phyloP scores from a whole-genome alignment of 352 stramenopile species.

The Thraustochytrium sp. region DNA sequence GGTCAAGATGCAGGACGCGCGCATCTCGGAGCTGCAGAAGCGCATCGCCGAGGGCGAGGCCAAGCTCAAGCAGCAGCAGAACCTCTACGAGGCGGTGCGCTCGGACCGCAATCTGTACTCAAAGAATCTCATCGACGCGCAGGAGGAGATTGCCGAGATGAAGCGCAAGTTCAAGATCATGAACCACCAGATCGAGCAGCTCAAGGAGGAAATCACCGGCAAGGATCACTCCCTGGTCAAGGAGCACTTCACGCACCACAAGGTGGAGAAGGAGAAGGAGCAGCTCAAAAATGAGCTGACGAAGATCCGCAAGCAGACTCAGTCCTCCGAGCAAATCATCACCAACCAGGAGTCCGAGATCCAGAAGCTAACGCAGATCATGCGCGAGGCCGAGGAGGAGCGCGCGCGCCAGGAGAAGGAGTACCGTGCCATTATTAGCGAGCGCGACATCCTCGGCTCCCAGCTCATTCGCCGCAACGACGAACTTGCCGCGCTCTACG shows the following conservation, averaged over 20 bases:
- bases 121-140: constrained; percentile 91
- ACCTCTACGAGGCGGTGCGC: constrained; percentile 88
- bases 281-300: constrained; percentile 85
- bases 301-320: constrained; percentile 73
- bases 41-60: constrained; percentile 74
- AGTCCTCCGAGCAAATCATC: constrained; percentile 82
- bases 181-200: constrained; percentile 86
- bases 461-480: constrained; percentile 93
- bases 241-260: constrained; percentile 89
- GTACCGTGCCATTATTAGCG: constrained; percentile 90
- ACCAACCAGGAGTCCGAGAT: constrained; percentile 69
- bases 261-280: constrained; percentile 86
- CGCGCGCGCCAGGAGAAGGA: constrained; percentile 76
- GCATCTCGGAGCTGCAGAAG: constrained; percentile 58
- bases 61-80: constrained; percentile 92
- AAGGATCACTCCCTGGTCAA: constrained; percentile 92
- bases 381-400: constrained; percentile 39
- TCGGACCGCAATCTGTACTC: constrained; percentile 88
- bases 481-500: constrained; percentile 89
- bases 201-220: constrained; percentile 88
- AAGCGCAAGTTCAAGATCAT: constrained; percentile 66
- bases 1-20: constrained; percentile 61
- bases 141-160: constrained; percentile 91
- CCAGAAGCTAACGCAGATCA: constrained; percentile 38
- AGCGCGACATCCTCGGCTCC: constrained; percentile 90